phyloP scores from a whole-genome alignment of 768 basidiomycete species.

The Russula foetens region DNA sequence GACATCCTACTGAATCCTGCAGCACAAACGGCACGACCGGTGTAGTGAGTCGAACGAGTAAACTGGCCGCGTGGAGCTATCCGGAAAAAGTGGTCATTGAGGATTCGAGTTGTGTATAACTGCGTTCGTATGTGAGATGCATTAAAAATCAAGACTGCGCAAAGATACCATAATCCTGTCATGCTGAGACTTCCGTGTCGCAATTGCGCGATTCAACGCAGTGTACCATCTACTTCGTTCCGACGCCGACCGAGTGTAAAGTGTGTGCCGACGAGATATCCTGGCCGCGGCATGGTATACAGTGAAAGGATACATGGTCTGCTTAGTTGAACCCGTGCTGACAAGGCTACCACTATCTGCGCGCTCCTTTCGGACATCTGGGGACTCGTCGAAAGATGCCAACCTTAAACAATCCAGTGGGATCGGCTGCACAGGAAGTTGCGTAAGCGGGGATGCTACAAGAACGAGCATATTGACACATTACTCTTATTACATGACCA shows the following conservation, averaged over 20 bases:
- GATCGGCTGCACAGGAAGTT: conserved; percentile 48
- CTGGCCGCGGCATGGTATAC: neutral
- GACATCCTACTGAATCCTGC: neutral
- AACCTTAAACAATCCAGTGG: conserved; percentile 72
- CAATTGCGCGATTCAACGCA: neutral
- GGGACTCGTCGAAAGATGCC: conserved; percentile 48
- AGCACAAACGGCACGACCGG: neutral
- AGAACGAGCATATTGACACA: neutral
- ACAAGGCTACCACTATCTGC: conserved; percentile 51
- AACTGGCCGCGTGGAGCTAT: neutral
- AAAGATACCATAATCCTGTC: neutral
- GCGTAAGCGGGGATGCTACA: conserved; percentile 6
- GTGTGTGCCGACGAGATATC: neutral
- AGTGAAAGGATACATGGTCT: conserved; percentile 50
- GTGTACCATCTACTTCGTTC: neutral
- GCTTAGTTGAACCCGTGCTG: conserved; percentile 41
- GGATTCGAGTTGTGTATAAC: neutral
- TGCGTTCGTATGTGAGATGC: neutral
- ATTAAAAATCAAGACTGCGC: neutral
- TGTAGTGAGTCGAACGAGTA: neutral
- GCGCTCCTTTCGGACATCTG: conserved; percentile 58
- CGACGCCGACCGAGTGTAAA: neutral
- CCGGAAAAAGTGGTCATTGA: conserved; percentile 1
- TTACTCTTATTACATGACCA: conserved; percentile 60
- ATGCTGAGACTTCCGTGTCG: neutral